Conservation (phyloP, 768 basidiomycete species). For the Trametes meyenii region DNA sequence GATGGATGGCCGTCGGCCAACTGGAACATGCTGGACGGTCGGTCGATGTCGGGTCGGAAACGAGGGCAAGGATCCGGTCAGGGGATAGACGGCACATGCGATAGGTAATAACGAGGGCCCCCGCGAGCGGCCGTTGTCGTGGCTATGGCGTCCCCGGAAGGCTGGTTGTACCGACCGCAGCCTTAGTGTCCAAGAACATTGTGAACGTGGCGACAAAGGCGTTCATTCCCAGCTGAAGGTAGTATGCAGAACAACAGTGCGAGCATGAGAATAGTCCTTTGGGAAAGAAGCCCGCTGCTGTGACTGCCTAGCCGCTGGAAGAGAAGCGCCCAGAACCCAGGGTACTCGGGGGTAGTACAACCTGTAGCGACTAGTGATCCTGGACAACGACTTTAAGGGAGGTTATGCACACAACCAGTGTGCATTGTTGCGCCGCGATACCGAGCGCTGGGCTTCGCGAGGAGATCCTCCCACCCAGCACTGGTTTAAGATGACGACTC, state of each 20-base stretch:
- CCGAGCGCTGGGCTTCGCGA: conserved; percentile 30
- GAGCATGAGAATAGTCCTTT: background rate
- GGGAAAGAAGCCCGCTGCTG: background rate
- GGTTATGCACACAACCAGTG: background rate
- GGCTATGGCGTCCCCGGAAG: too few species aligned
- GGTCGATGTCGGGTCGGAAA: background rate
- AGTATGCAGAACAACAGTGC: background rate
- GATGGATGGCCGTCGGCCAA: background rate
- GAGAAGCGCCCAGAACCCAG: background rate
- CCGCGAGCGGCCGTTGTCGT: too few species aligned
- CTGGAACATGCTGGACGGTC: background rate
- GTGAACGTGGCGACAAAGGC: too few species aligned
- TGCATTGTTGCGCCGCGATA: background rate
- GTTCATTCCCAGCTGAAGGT: background rate
- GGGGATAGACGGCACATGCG: background rate
- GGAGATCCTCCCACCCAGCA: conserved; percentile 34
- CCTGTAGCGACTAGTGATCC: too few species aligned
- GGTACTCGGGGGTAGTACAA: background rate
- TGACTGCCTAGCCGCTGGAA: background rate
- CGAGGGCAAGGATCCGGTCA: background rate
- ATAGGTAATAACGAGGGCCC: too few species aligned
- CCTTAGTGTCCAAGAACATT: too few species aligned
- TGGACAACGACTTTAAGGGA: too few species aligned
- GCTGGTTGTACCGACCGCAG: too few species aligned
- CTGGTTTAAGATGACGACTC: background rate